These are phyloP conservation scores for Penicillium paradoxum DNA, from an alignment of 495 filamentous ascomycete species.

Conservation along the genomic window DNA sequence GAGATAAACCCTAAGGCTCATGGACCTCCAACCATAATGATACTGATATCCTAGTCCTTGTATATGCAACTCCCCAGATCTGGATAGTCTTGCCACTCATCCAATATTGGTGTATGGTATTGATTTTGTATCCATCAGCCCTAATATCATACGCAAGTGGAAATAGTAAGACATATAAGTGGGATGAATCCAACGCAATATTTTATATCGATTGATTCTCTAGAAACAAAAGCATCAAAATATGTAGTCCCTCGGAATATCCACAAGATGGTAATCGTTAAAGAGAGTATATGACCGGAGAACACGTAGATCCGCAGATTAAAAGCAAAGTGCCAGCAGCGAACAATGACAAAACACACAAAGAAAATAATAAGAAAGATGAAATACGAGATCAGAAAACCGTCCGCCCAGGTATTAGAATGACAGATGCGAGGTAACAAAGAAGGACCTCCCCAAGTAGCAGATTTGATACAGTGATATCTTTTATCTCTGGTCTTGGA, in stretches of 20 bases:
- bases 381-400: background rate
- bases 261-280: background rate
- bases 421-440: background rate
- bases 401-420: background rate
- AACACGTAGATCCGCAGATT: background rate
- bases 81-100: background rate
- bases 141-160: background rate
- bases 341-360: background rate
- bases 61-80: background rate
- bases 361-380: background rate
- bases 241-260: background rate
- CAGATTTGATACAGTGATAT: background rate
- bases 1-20: background rate
- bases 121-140: background rate
- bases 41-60: background rate
- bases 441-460: background rate
- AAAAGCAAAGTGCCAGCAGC: background rate
- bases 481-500: background rate
- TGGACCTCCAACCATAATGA: background rate
- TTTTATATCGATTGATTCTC: background rate
- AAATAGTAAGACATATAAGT: background rate
- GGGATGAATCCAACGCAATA: background rate
- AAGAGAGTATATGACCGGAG: background rate
- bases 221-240: background rate
- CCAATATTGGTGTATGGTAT: background rate